Base-by-base conservation (phyloP, 2,329 filamentous ascomycete genomes). In the Hysterium pulicare region DNA sequence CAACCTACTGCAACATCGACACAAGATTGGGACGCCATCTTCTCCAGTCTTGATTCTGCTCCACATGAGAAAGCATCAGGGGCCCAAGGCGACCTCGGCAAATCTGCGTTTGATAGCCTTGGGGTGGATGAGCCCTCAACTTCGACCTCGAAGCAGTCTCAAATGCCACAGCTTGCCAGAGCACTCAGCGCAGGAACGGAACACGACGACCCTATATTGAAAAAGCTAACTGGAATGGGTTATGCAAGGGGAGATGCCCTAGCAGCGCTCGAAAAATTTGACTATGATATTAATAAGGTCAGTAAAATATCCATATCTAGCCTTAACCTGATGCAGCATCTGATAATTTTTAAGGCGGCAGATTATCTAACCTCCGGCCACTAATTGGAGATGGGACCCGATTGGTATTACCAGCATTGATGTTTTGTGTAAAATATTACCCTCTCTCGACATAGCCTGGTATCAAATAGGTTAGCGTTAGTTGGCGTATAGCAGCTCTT, bases 271-370 rank as follows among this genome's bases (percentile, higher is more conserved):
- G 91, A 97, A 74, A 90, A 91, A 67, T 95, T 87, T 64, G 90
- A 97, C 71, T 96, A 97, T 70, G 93, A 96, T 66, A 78, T 96
- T 63, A 90, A 95, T 69, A 89, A 87, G 81, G 91, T 95, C 71
- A 48, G 55, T 46, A 48, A 21, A 38, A 13, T 4, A 11, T 13
- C 30, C 17, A 30, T 21, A 16, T 10, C 6, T 11, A 19, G 23
- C 30, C 13, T 28, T 28, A 28, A 24, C 19, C 11, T 9, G 26
- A 32, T 17, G 22, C n/a, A 34, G 22, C 15, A n/a, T 46, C 57
- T 64, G 50, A 64, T 46, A 28, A 41, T 17, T 9, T 4, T 36
- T 33, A 40, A 66, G 64, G 64, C 64, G 30, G 62, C 59, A 9
- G 64, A 67, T 34, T 58, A 64, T 46, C 46, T 67, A 44, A 57